Conservation (phyloP, 257 asterid genomes). For the Verbena officinalis region DNA sequence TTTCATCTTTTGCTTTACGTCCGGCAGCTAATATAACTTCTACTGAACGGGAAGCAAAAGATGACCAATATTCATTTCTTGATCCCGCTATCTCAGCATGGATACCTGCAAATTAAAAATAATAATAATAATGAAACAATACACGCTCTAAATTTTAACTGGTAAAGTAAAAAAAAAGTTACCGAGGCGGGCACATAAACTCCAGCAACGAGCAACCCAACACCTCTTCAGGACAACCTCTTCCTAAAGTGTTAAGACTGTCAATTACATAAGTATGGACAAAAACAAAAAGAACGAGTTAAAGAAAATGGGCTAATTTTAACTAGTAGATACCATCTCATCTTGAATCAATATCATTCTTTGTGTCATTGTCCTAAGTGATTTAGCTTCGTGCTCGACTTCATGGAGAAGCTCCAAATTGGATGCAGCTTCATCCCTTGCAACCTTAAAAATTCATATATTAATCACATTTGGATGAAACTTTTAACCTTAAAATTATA, state of each 20-base stretch:
- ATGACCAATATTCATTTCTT: slow-evolving; percentile 82
- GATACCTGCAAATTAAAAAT: slow-evolving; percentile 53
- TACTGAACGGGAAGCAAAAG: slow-evolving; percentile 63
- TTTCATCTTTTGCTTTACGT: slow-evolving; percentile 61
- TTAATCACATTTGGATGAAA: slow-evolving; percentile 3
- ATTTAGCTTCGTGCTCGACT: slow-evolving; percentile 54
- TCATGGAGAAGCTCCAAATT: slow-evolving; percentile 64
- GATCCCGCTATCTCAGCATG: slow-evolving; percentile 77
- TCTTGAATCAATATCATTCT: slow-evolving; percentile 76
- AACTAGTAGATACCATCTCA: slow-evolving; percentile 70
- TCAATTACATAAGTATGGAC: slow-evolving; percentile 46
- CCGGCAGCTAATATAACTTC: slow-evolving; percentile 84
- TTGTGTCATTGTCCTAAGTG: slow-evolving; percentile 57
- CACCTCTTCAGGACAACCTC: slow-evolving; percentile 92
- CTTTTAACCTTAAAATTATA: not conserved
- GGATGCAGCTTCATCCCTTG: slow-evolving; percentile 74
- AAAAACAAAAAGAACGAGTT: slow-evolving; percentile 25
- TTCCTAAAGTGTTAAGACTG: slow-evolving; percentile 66
- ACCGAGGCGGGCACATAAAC: slow-evolving; percentile 72
- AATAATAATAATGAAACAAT: not conserved
- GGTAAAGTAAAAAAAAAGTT: slow-evolving; percentile 12
- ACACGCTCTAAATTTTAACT: not conserved
- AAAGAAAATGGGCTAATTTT: slow-evolving; percentile 2
- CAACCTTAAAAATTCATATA: slow-evolving; percentile 46
- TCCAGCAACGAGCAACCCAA: slow-evolving; percentile 95